Base-by-base conservation (phyloP, 305 asterid genomes). In the Plantago coronopus region DNA sequence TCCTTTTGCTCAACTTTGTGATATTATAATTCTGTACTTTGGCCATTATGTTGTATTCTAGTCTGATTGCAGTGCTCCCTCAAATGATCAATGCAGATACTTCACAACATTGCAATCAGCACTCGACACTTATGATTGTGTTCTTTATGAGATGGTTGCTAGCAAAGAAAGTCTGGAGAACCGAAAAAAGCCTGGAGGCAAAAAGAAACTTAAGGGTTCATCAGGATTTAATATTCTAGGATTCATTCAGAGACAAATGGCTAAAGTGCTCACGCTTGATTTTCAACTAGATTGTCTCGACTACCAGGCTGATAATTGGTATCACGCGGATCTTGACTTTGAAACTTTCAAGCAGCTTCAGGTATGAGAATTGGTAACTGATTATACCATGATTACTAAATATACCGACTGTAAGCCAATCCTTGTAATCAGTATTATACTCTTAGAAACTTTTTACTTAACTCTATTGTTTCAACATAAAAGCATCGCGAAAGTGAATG, bases 61-160 rank as follows among this genome's bases (percentile, higher is more conserved):
- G 21, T 7, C 25, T 14, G 19, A n/a, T 7, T 45, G 25, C 31
- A 15, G 15, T 54, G 37, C 22, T 23, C 61, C 18, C 57, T 74
- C 51, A 45, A 56, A 10, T 16, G 31, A 61, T 47, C 59, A 63
- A 53, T 68, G 51, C 83, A 93, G 99, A 81, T 93, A 93, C 78
- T 93, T 93, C 25, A 62, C 78, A 0, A 80, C 91, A 25, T 76
- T 93, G 51, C 96, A 93, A 70, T 72, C 81, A 62, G 83, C 72
- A 72, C 96, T 93, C n/a, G 88, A 82, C 64, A 46, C 68, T 43
- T 87, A 87, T 56, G 95, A 93, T 68, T 89, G 99, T 68, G 84
- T 93, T 76, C 97, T 93, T 57, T 93, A 89, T 74, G 99, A 93
- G 81, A 93, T 93, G 99, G 99, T 93, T 50, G 88, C 95, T 31